These are phyloP conservation scores for Castanea sativa DNA, from an alignment of 306 rosid genomes.

Conservation along the genomic window DNA sequence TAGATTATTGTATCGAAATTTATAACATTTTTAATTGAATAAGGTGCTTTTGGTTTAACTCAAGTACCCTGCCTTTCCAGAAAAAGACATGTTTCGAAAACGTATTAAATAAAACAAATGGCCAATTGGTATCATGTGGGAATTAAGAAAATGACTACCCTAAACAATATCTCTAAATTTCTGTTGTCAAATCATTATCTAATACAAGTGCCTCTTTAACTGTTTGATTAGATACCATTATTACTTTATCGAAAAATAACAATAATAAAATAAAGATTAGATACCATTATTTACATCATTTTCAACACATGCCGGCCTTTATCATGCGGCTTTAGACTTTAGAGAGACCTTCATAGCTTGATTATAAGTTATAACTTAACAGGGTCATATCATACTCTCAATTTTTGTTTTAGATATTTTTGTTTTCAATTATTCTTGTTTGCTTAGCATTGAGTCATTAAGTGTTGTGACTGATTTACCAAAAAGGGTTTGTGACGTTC, in stretches of 20 bases:
- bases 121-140: not conserved
- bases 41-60: not conserved
- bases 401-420: not conserved
- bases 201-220: not conserved
- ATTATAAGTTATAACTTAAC: not conserved
- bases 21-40: not conserved
- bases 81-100: not conserved
- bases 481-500: no score
- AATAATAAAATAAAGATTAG: not conserved
- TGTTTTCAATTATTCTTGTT: not conserved
- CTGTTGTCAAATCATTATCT: not conserved
- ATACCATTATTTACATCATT: not conserved
- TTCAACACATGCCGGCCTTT: not conserved
- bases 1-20: not conserved
- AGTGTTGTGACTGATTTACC: no score
- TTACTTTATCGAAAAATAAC: not conserved
- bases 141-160: not conserved
- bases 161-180: not conserved
- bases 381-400: not conserved
- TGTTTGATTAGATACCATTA: conserved; percentile 16
- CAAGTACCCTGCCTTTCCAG: not conserved
- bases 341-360: not conserved
- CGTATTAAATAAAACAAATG: not conserved
- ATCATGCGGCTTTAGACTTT: not conserved
- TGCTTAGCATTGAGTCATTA: no score